These are phyloP conservation scores for Colletotrichum acutatum DNA, from an alignment of 2,329 filamentous ascomycete genomes.

Conservation along the genomic window DNA sequence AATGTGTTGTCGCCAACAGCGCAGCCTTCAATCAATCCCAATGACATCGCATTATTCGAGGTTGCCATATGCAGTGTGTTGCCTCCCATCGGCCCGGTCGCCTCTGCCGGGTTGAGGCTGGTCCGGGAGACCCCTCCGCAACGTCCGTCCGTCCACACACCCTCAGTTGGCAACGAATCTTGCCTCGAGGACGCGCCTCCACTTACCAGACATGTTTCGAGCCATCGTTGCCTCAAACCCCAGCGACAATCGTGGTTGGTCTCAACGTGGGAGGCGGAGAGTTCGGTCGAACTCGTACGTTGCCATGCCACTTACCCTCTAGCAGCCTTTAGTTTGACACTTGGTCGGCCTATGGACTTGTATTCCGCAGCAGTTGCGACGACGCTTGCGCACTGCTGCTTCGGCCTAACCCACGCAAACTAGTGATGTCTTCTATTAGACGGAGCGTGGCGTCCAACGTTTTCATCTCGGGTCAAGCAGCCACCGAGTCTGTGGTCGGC, in stretches of 20 bases:
- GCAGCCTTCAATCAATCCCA: neutral
- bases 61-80: neutral
- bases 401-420: neutral
- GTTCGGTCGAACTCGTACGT: constrained; percentile 30
- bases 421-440: constrained; percentile 13
- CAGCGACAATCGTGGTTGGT: neutral
- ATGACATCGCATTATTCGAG: neutral
- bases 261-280: constrained; percentile 1
- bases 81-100: constrained; percentile 9
- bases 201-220: constrained; percentile 29
- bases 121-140: constrained; percentile 16
- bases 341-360: constrained; percentile 2
- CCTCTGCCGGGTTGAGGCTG: constrained; percentile 17
- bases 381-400: constrained; percentile 18
- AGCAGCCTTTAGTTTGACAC: neutral
- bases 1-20: neutral
- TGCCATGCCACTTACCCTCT: constrained; percentile 12
- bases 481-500: constrained; percentile 18
- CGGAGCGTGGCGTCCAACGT: constrained; percentile 18
- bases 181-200: constrained; percentile 5
- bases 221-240: constrained; percentile 28
- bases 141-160: neutral
- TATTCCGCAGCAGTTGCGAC: constrained; percentile 12
- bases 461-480: constrained; percentile 9
- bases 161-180: constrained; percentile 9